phyloP scores from a whole-genome alignment of 345 rosid species.

The Salix suchowensis region DNA sequence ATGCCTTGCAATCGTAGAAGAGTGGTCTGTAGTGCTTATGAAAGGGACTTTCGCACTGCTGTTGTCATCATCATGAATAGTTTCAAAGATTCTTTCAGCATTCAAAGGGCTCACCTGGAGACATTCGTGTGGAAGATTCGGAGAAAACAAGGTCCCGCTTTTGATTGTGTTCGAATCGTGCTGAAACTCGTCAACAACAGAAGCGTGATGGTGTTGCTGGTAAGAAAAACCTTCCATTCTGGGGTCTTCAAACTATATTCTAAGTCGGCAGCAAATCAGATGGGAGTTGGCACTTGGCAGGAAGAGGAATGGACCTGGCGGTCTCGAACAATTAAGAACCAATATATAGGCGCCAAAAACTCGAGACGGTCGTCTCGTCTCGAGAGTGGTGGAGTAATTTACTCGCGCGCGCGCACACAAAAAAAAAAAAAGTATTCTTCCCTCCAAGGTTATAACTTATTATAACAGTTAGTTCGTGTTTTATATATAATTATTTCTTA shows the following conservation, averaged over 20 bases:
- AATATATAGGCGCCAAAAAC: neutral
- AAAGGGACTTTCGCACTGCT: neutral
- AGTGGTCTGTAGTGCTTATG: neutral
- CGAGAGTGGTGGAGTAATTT: too few species aligned
- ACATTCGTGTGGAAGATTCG: neutral
- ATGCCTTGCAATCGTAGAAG: neutral
- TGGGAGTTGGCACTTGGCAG: neutral
- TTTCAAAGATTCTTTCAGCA: neutral
- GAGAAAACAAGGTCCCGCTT: neutral
- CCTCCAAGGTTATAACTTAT: too few species aligned
- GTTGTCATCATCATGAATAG: neutral
- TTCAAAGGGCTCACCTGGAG: neutral
- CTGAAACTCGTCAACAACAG: neutral
- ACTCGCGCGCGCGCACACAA: too few species aligned
- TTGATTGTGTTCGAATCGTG: neutral
- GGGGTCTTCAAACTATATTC: neutral
- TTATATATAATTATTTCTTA: too few species aligned
- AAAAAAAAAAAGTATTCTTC: too few species aligned
- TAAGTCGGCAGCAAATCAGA: neutral
- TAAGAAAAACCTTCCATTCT: conserved; percentile 4
- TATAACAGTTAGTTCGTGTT: too few species aligned
- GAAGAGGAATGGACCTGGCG: neutral
- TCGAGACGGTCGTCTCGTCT: too few species aligned
- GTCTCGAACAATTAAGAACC: neutral
- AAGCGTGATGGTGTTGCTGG: neutral